Conservation (phyloP, 2,329 filamentous ascomycete species). For the Sarocladiaceae sp. region DNA sequence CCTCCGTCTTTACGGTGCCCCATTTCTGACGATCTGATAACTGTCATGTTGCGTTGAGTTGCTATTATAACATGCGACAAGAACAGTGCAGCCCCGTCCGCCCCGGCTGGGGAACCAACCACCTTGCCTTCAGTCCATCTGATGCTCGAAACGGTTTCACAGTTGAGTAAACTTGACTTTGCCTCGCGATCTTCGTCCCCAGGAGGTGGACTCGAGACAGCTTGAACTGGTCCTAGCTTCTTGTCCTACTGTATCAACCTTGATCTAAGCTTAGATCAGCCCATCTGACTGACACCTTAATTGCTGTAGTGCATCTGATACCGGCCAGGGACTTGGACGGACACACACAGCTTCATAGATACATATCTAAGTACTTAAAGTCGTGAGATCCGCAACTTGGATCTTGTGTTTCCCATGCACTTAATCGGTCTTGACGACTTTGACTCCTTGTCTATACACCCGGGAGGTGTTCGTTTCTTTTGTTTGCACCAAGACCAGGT, state of each 20-base stretch:
- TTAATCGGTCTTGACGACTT: background rate
- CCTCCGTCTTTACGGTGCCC: too few species aligned
- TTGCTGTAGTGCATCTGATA: background rate
- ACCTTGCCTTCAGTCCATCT: too few species aligned
- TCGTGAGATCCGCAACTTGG: too few species aligned
- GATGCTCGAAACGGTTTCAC: conserved; percentile 6
- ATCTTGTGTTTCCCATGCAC: conserved; percentile 3
- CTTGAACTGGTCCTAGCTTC: background rate
- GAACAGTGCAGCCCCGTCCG: too few species aligned
- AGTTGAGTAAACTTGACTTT: background rate
- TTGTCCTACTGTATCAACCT: background rate
- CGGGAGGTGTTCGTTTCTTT: background rate
- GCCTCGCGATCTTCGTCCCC: background rate
- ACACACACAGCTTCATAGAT: too few species aligned
- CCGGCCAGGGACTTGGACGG: background rate
- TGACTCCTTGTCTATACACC: background rate
- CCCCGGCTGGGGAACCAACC: too few species aligned
- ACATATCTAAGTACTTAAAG: too few species aligned
- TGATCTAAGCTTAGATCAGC: too few species aligned
- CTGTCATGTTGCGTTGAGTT: background rate
- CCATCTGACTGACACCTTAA: background rate
- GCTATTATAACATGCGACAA: conserved; percentile 8
- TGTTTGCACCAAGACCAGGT: background rate
- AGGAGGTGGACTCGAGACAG: conserved; percentile 1
- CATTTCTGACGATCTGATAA: background rate